Percentiles rank a stretch among this genome's conserved stretches.
Evolutionary conservation across 192 early-diverging fungal species (phyloP).

Genomic region (Podila clonocystis): DNA sequence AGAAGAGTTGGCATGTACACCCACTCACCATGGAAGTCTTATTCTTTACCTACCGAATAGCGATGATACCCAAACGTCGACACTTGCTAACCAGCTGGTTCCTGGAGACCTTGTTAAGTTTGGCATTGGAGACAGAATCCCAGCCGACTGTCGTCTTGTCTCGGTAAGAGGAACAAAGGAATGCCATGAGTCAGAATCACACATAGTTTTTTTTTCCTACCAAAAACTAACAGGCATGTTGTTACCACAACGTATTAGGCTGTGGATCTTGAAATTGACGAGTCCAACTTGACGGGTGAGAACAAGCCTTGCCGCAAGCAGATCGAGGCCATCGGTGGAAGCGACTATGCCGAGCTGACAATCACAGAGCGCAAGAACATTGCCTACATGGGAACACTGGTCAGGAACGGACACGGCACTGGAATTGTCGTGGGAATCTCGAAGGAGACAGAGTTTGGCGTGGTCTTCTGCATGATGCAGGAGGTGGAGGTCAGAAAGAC

Average conservation of each 20-base stretch:
- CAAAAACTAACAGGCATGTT: neutral
- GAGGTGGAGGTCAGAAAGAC: constrained; percentile 93
- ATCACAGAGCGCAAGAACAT: constrained; percentile 87
- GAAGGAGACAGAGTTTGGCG: constrained; percentile 93
- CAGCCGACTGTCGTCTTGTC: constrained; percentile 90
- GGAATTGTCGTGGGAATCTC: constrained; percentile 94
- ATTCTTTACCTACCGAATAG: constrained; percentile 44
- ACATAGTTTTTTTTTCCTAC: neutral
- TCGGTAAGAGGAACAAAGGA: constrained; percentile 39
- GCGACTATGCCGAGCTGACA: constrained; percentile 59
- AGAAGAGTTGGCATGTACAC: too few species aligned
- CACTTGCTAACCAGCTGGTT: constrained; percentile 86
- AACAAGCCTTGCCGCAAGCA: constrained; percentile 83
- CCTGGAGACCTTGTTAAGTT: constrained; percentile 93
- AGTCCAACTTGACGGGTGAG: constrained; percentile 90
- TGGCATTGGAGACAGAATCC: constrained; percentile 90
- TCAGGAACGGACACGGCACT: constrained; percentile 85
- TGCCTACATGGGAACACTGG: constrained; percentile 95
- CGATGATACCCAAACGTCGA: constrained; percentile 61
- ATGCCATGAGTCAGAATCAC: neutral
- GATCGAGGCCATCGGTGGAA: constrained; percentile 57
- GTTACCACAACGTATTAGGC: constrained; percentile 37
- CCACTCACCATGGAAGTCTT: too few species aligned
- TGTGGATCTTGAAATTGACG: constrained; percentile 90
- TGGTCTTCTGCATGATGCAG: constrained; percentile 93